Conservation (phyloP, 2,329 filamentous ascomycete genomes). For the Emericellopsis atlantica region DNA sequence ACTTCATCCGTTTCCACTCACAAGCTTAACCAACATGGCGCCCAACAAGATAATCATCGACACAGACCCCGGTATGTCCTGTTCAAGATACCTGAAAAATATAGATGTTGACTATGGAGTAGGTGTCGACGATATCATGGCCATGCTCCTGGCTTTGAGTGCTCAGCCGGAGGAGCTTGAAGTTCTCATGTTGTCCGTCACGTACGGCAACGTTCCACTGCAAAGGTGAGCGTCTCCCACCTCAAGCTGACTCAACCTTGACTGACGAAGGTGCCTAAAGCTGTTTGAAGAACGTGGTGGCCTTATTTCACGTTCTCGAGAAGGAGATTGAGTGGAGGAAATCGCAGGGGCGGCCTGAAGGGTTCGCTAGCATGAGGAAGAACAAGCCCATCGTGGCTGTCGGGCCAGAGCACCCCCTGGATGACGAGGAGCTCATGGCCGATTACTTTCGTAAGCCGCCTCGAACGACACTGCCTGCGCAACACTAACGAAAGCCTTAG, state of each 20-base stretch:
- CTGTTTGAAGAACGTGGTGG: constrained; percentile 79
- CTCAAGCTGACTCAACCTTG: not conserved
- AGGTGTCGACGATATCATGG: constrained; percentile 87
- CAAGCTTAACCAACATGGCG: constrained; percentile 34
- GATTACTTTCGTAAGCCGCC: constrained; percentile 71
- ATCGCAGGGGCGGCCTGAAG: constrained; percentile 49
- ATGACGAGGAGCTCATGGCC: constrained; percentile 66
- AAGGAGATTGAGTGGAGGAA: constrained; percentile 79
- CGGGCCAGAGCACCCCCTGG: constrained; percentile 74
- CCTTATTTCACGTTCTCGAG: constrained; percentile 83
- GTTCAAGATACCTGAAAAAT: not conserved
- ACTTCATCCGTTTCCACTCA: too few relatives aligned
- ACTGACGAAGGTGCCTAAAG: constrained; percentile 22
- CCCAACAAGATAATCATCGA: constrained; percentile 83
- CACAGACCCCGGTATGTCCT: constrained; percentile 65
- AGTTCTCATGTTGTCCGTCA: constrained; percentile 73
- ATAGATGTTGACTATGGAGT: constrained; percentile 4
- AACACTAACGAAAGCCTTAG: constrained; percentile 21
- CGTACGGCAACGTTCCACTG: constrained; percentile 87
- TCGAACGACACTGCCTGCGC: not conserved
- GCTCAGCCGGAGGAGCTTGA: constrained; percentile 76
- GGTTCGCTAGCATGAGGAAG: constrained; percentile 60
- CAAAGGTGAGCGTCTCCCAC: constrained; percentile 46
- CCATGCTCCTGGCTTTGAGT: constrained; percentile 75
- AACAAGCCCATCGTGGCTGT: constrained; percentile 77